A percentile compares a stretch with the other conserved stretches of the same genome.
Evolutionary conservation across 2,329 filamentous ascomycete genomes (phyloP).

Genomic region (Ploettnerulaceae sp.): DNA sequence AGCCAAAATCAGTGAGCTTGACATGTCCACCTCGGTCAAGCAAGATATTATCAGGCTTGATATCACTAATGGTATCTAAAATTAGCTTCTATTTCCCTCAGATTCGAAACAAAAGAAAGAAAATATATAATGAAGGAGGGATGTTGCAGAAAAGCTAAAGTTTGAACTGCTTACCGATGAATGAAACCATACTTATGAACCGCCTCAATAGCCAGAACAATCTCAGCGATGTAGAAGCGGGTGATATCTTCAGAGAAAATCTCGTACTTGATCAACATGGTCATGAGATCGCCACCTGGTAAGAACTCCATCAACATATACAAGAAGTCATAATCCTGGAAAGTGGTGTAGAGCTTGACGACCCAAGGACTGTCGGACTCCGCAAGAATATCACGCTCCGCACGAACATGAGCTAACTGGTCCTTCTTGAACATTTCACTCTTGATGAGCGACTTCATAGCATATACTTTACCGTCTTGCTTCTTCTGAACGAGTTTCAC

Average conservation of each 20-base stretch:
- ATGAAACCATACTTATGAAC: constrained; percentile 98
- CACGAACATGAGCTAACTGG: constrained; percentile 92
- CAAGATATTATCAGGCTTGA: constrained; percentile 98
- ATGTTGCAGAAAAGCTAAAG: neutral
- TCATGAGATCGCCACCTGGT: constrained; percentile 97
- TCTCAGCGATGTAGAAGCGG: constrained; percentile 97
- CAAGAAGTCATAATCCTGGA: constrained; percentile 92
- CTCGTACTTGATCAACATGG: constrained; percentile 99
- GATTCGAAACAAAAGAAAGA: no score
- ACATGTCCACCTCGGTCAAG: constrained; percentile 94
- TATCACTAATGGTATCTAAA: constrained; percentile 66
- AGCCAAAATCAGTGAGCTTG: constrained; percentile 95
- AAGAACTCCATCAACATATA: constrained; percentile 99
- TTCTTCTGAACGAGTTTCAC: constrained; percentile 97
- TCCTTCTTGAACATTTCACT: constrained; percentile 99
- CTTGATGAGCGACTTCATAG: constrained; percentile 97
- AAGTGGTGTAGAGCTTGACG: constrained; percentile 96
- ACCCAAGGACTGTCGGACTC: constrained; percentile 99
- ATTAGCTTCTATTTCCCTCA: constrained; percentile 6
- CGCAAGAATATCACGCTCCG: constrained; percentile 94
- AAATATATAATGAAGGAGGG: neutral
- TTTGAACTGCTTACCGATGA: constrained; percentile 69
- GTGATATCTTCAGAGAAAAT: constrained; percentile 99
- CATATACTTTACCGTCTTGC: constrained; percentile 94
- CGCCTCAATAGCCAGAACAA: constrained; percentile 95